phyloP scores from a whole-genome alignment of 2,329 filamentous ascomycete species.

The Nemania sp. region DNA sequence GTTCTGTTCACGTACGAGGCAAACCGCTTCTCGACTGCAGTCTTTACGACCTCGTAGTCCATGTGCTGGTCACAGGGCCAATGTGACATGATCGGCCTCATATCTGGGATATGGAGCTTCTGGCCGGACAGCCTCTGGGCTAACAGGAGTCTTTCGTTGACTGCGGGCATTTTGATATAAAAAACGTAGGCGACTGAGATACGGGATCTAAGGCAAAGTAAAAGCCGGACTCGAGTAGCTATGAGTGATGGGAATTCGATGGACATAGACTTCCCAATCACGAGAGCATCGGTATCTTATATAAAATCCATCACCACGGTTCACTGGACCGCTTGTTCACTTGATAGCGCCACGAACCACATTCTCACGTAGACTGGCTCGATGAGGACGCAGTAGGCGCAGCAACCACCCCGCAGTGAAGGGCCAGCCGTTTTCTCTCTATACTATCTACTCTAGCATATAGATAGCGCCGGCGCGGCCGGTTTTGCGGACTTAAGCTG shows the following conservation, averaged over 20 bases:
- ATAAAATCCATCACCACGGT: background rate
- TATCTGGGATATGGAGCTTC: slow-evolving; percentile 45
- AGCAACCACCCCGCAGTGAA: background rate
- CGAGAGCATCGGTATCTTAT: background rate
- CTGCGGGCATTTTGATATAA: slow-evolving; percentile 37
- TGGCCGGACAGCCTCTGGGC: slow-evolving; percentile 45
- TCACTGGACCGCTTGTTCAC: background rate
- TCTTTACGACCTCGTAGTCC: slow-evolving; percentile 41
- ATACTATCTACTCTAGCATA: background rate
- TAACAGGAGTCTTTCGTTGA: slow-evolving; percentile 40
- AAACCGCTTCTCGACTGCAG: slow-evolving; percentile 38
- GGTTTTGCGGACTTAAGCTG: background rate
- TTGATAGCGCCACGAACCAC: background rate
- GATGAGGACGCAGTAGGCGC: background rate
- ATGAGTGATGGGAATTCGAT: background rate
- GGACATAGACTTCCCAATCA: background rate
- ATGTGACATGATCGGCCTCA: slow-evolving; percentile 44
- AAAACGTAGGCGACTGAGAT: background rate
- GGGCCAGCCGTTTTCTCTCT: background rate
- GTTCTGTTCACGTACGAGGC: slow-evolving; percentile 33
- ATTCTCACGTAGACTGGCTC: background rate
- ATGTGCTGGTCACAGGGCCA: slow-evolving; percentile 44
- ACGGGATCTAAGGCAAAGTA: no score
- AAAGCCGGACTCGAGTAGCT: background rate
- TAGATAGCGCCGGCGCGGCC: slow-evolving; percentile 1